Percentiles rank a stretch among this genome's conserved stretches.
These are phyloP conservation scores for Cronartium quercuum DNA, from an alignment of 1,284 basidiomycete species.

Conservation along the genomic window DNA sequence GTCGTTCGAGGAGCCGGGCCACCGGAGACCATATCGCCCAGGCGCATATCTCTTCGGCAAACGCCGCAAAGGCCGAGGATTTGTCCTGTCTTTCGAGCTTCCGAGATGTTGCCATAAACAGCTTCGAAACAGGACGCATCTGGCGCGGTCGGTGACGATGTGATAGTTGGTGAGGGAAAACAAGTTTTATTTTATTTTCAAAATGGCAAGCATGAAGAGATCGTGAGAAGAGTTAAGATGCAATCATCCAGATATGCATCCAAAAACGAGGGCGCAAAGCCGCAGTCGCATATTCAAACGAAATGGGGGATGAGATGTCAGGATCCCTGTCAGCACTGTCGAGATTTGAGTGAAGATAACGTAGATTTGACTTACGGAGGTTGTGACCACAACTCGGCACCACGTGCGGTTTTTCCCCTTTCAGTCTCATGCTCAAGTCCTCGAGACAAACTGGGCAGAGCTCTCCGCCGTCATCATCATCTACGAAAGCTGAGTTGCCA, in stretches of 20 bases:
- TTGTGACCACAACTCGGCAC: slow-evolving; percentile 96
- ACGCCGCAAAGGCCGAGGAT: slow-evolving; percentile 86
- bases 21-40: background rate
- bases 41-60: slow-evolving; percentile 80
- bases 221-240: background rate
- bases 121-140: slow-evolving; percentile 78
- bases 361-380: slow-evolving; percentile 67
- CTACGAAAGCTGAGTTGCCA: slow-evolving; percentile 53
- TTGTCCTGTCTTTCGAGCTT: slow-evolving; percentile 53
- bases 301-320: background rate
- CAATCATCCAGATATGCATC: background rate
- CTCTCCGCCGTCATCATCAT: slow-evolving; percentile 64
- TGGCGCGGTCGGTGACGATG: slow-evolving; percentile 46
- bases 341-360: background rate
- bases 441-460: slow-evolving; percentile 87
- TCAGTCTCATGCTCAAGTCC: slow-evolving; percentile 63
- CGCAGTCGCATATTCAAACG: background rate
- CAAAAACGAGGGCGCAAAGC: background rate
- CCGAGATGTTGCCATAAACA: slow-evolving; percentile 81
- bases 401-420: slow-evolving; percentile 90
- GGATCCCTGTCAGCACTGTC: too few species aligned
- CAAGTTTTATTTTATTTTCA: background rate
- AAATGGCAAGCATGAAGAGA: background rate
- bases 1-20: slow-evolving; percentile 1
- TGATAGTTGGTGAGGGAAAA: background rate